Evolutionary conservation across 169 alveolate genomes (phyloP).

Genomic region (Plasmodium cynomolgi): DNA sequence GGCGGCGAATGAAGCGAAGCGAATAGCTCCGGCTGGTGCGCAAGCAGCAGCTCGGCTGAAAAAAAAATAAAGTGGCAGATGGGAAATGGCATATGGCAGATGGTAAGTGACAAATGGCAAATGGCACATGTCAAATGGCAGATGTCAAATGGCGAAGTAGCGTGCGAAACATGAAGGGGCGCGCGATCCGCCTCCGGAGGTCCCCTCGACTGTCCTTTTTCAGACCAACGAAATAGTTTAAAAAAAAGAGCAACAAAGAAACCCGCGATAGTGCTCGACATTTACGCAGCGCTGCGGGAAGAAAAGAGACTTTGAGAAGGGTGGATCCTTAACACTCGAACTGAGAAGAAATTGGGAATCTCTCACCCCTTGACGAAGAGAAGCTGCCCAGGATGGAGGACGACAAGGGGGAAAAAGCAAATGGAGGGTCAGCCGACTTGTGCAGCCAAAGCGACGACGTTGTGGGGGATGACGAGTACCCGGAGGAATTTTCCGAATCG

Average conservation of each 20-base stretch:
- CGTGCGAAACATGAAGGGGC: not conserved
- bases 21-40: not conserved
- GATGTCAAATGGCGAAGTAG: no score
- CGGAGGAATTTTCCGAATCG: slow-evolving; percentile 52
- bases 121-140: no score
- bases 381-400: not conserved
- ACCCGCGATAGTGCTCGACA: not conserved
- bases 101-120: no score
- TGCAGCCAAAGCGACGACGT: slow-evolving; percentile 15
- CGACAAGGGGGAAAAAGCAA: not conserved
- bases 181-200: not conserved
- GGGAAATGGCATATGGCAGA: no score
- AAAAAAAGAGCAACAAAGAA: not conserved
- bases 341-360: not conserved
- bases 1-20: not conserved
- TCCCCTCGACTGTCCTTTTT: not conserved
- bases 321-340: not conserved
- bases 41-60: no score
- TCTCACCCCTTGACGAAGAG: not conserved
- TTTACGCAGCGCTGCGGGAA: not conserved
- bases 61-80: no score
- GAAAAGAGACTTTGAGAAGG: not conserved
- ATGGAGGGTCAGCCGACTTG: not conserved
- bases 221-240: not conserved
- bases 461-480: slow-evolving; percentile 63